Conservation (phyloP, 345 rosid genomes). For the Lenwebbia sp. region DNA sequence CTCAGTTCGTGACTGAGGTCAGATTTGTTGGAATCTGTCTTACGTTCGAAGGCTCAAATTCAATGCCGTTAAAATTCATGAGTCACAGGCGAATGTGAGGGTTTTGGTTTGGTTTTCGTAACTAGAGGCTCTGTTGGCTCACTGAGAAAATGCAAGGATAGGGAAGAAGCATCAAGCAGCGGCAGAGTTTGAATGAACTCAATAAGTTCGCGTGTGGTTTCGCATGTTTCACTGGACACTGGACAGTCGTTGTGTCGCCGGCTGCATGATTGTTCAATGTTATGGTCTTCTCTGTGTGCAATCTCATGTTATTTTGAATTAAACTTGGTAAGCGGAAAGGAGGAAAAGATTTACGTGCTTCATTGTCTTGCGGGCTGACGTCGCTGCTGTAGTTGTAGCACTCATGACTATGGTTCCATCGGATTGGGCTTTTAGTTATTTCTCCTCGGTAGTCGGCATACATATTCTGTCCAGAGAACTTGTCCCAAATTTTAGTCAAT, state of each 20-base stretch:
- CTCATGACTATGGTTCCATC: background rate
- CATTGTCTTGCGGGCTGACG: background rate
- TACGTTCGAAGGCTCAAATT: background rate
- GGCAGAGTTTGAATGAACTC: background rate
- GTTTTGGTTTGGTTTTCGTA: background rate
- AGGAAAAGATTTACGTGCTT: background rate
- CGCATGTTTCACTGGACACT: background rate
- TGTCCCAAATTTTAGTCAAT: background rate
- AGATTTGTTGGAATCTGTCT: background rate
- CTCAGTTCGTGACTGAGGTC: background rate
- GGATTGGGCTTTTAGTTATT: background rate
- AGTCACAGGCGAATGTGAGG: background rate
- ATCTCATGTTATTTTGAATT: background rate
- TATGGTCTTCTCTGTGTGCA: background rate
- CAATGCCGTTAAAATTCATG: background rate
- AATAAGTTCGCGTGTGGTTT: background rate
- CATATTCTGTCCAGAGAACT: background rate
- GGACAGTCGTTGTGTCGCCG: background rate
- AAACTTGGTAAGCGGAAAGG: background rate
- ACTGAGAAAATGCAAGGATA: background rate
- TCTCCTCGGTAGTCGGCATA: background rate
- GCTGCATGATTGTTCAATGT: background rate
- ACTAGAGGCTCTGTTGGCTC: background rate
- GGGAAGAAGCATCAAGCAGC: background rate
- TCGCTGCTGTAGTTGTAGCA: background rate